Percentiles rank a stretch among this genome's conserved stretches.
Evolutionary conservation across 495 filamentous ascomycete genomes (phyloP).

Genomic region (Penicillium parvum): DNA sequence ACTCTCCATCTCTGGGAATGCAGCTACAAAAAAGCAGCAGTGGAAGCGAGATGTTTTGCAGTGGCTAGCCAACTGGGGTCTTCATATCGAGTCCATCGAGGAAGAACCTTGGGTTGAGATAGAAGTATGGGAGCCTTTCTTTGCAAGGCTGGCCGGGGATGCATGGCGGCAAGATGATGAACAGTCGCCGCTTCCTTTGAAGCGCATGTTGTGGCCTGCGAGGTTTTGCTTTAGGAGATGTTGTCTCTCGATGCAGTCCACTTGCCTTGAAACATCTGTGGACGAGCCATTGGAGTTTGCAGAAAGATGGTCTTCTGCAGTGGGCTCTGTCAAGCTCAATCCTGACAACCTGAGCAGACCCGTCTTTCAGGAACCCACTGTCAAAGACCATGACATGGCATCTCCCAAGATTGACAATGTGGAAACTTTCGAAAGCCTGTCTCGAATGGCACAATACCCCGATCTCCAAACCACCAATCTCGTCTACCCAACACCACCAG

Average conservation of each 20-base stretch:
- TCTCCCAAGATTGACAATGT: constrained; percentile 21
- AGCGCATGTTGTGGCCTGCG: constrained; percentile 47
- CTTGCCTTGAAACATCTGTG: constrained; percentile 6
- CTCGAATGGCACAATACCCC: constrained; percentile 49
- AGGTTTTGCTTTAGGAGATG: constrained; percentile 42
- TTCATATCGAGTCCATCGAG: constrained; percentile 29
- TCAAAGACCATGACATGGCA: constrained; percentile 25
- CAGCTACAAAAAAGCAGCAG: constrained; percentile 20
- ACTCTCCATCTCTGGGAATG: constrained; percentile 9
- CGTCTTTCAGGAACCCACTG: constrained; percentile 33
- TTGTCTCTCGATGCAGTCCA: constrained; percentile 17
- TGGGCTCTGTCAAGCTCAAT: constrained; percentile 21
- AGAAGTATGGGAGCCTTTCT: constrained; percentile 47
- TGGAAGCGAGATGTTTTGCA: constrained; percentile 40
- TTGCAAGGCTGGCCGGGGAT: constrained; percentile 39
- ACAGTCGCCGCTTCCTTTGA: constrained; percentile 36
- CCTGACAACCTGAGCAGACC: constrained; percentile 8
- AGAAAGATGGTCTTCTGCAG: constrained; percentile 59
- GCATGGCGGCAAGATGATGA: constrained; percentile 32
- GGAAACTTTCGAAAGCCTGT: constrained; percentile 40
- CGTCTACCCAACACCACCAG: constrained; percentile 86
- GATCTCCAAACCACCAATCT: constrained; percentile 53
- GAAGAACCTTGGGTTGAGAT: constrained; percentile 43
- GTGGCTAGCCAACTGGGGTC: constrained; percentile 40
- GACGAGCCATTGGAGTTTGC: constrained; percentile 63